These are phyloP conservation scores for Colletotrichum karsti DNA, from an alignment of 2,329 filamentous ascomycete species.

Conservation along the genomic window DNA sequence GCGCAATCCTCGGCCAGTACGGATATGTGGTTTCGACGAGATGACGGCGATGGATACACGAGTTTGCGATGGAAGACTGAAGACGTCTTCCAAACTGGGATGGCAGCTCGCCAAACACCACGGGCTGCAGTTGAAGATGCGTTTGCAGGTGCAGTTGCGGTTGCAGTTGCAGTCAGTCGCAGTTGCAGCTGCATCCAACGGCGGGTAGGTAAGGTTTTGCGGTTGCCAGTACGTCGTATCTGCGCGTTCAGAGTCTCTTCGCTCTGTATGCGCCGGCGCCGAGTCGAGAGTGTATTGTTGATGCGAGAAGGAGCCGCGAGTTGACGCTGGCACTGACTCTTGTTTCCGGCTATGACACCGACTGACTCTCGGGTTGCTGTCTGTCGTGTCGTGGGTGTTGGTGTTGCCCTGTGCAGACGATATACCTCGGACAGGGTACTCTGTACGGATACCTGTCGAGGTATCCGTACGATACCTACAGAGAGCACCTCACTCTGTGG, in stretches of 20 bases:
- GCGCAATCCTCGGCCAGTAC: too few species aligned
- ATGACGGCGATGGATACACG: neutral
- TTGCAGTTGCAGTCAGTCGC: neutral
- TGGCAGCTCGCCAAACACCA: slow-evolving; percentile 1
- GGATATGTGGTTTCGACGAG: neutral
- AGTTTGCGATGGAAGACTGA: neutral
- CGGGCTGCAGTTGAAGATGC: too few species aligned
- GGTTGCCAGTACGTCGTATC: slow-evolving; percentile 8
- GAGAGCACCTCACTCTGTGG: neutral
- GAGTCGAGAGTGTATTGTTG: slow-evolving; percentile 11
- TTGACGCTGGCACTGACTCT: slow-evolving; percentile 22
- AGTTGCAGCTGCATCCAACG: neutral
- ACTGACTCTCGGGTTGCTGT: neutral
- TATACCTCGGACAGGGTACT: neutral
- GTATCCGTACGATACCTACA: neutral
- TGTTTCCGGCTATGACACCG: slow-evolving; percentile 8
- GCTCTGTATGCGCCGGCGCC: neutral
- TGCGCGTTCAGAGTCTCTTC: slow-evolving; percentile 4
- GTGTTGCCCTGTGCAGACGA: slow-evolving; percentile 14
- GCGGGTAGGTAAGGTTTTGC: slow-evolving; percentile 6
- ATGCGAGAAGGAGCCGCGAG: slow-evolving; percentile 21
- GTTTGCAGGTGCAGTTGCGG: neutral
- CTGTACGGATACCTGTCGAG: neutral
- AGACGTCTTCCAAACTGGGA: neutral
- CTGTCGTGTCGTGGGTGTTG: slow-evolving; percentile 1